phyloP scores from a whole-genome alignment of 2,329 filamentous ascomycete genomes.

The Stagonosporopsis tanaceti region DNA sequence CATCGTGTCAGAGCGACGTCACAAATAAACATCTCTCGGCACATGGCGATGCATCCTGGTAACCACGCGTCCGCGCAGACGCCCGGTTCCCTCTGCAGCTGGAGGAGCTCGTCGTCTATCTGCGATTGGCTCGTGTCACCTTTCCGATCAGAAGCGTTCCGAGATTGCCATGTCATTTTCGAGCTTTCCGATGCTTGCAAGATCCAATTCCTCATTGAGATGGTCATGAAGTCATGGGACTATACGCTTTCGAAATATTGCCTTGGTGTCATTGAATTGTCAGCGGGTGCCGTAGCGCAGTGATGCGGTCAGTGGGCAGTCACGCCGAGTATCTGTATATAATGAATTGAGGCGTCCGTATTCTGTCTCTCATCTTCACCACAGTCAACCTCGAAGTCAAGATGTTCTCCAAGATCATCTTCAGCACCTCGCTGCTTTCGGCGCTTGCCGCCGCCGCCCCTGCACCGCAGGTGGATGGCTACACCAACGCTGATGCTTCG shows the following conservation, averaged over 20 bases:
- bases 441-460: conserved; percentile 50
- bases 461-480: conserved; percentile 54
- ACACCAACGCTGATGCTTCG: conserved; percentile 55
- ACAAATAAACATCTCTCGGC: conserved; percentile 29
- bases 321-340: conserved; percentile 6
- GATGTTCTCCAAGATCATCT: conserved; percentile 49
- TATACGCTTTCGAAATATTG: conserved; percentile 17
- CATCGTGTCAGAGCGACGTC: conserved; percentile 47
- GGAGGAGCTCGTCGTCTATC: not conserved
- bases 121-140: conserved; percentile 25
- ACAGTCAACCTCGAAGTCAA: conserved; percentile 28
- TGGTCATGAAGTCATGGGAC: conserved; percentile 49
- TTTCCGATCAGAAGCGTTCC: conserved; percentile 20
- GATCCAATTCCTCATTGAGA: conserved; percentile 35
- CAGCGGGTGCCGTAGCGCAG: conserved; percentile 10
- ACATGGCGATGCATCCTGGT: conserved; percentile 21
- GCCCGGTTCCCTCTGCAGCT: conserved; percentile 13
- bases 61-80: conserved; percentile 30
- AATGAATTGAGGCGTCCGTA: conserved; percentile 6
- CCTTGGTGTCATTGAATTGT: conserved; percentile 35
- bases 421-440: conserved; percentile 46
- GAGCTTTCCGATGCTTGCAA: conserved; percentile 29
- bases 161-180: conserved; percentile 29
- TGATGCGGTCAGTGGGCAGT: conserved; percentile 14
- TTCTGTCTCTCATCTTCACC: conserved; percentile 7